Conservation (phyloP, 768 basidiomycete species). For the Asterophora parasitica region DNA sequence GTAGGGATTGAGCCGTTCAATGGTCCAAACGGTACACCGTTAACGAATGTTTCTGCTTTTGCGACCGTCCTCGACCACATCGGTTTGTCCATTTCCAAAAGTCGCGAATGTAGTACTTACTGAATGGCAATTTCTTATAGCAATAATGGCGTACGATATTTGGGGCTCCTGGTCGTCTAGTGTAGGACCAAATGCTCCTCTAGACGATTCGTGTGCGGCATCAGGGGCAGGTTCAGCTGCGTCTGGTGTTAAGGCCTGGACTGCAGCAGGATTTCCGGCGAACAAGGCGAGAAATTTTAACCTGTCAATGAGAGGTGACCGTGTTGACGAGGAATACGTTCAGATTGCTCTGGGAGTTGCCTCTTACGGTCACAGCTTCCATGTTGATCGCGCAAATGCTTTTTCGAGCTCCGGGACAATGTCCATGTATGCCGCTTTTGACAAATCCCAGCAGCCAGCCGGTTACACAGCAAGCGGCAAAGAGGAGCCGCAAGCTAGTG, state of each 20-base stretch:
- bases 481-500: no score
- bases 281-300: slow-evolving; percentile 21
- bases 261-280: slow-evolving; percentile 67
- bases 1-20: slow-evolving; percentile 37
- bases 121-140: slow-evolving; percentile 22
- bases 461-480: slow-evolving; percentile 48
- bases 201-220: slow-evolving; percentile 62
- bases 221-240: slow-evolving; percentile 66
- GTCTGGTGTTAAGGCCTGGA: slow-evolving; percentile 72
- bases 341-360: slow-evolving; percentile 77
- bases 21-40: slow-evolving; percentile 51
- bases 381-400: slow-evolving; percentile 36
- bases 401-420: slow-evolving; percentile 27
- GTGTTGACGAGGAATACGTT: no score
- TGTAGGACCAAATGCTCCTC: slow-evolving; percentile 81
- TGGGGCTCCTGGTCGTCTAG: slow-evolving; percentile 44
- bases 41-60: slow-evolving; percentile 67
- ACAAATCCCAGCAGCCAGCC: slow-evolving; percentile 35
- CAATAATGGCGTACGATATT: slow-evolving; percentile 62
- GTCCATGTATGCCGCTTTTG: slow-evolving; percentile 45
- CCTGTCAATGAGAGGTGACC: no score
- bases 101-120: not conserved
- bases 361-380: slow-evolving; percentile 74
- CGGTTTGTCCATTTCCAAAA: slow-evolving; percentile 20
- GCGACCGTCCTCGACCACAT: slow-evolving; percentile 55